Evolutionary conservation across 2,329 filamentous ascomycete species (phyloP).

Genomic region (Colletotrichum viniferum): DNA sequence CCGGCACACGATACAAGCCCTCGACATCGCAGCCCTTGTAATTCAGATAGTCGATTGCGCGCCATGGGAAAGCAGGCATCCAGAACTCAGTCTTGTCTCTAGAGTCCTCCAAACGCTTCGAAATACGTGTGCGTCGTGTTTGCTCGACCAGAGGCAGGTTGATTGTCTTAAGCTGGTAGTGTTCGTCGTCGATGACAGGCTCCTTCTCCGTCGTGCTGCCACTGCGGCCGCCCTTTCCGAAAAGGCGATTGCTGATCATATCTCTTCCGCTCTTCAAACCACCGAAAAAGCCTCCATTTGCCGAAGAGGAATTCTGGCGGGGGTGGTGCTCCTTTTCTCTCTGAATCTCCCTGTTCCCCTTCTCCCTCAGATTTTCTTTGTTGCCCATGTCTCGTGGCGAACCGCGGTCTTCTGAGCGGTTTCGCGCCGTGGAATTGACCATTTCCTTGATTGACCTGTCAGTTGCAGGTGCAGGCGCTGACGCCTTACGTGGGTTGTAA

Average conservation of each 20-base stretch:
- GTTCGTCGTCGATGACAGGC: constrained; percentile 73
- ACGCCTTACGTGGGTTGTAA: constrained; percentile 59
- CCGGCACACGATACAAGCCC: constrained; percentile 89
- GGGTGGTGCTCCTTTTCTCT: constrained; percentile 33
- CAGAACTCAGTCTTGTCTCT: constrained; percentile 97
- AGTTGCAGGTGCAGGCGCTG: constrained; percentile 64
- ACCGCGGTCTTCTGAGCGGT: constrained; percentile 74
- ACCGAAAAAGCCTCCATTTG: constrained; percentile 71
- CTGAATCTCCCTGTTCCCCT: constrained; percentile 35
- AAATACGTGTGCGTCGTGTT: constrained; percentile 88
- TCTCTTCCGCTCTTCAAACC: constrained; percentile 78
- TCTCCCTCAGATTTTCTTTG: constrained; percentile 50
- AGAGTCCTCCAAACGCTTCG: constrained; percentile 84
- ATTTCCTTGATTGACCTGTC: constrained; percentile 73
- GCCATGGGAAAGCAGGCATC: constrained; percentile 96
- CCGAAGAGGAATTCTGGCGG: constrained; percentile 56
- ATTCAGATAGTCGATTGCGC: constrained; percentile 95
- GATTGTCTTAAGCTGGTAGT: constrained; percentile 84
- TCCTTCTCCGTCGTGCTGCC: constrained; percentile 73
- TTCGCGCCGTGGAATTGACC: constrained; percentile 68
- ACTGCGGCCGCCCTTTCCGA: constrained; percentile 77
- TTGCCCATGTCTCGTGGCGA: constrained; percentile 47
- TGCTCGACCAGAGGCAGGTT: constrained; percentile 87
- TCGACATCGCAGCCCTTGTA: constrained; percentile 94
- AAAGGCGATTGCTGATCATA: constrained; percentile 81